Evolutionary conservation across 2,329 filamentous ascomycete species (phyloP), one percentile per base, ranked within the genome.

Genomic region (Cladosporium sp.): DNA sequence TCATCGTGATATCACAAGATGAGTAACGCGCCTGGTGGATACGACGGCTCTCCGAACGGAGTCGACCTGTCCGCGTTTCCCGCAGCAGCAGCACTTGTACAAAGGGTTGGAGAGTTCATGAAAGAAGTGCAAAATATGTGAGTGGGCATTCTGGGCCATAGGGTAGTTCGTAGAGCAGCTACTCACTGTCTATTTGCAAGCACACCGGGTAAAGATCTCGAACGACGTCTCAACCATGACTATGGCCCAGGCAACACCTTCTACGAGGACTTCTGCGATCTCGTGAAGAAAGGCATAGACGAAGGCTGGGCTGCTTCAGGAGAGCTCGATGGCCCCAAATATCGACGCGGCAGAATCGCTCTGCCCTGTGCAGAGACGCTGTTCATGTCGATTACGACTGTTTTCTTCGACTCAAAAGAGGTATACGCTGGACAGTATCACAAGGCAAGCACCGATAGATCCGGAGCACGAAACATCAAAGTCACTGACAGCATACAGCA

Each of bases 331-430:
- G 80, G 80, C 1, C 72, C 70, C 9, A 76, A 74, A 61, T 83
- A 82, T 61, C 76, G 73, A 19, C 70, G 73, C 11, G 73, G 72
- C 8, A 79, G 78, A 60, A 76, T 84, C 59, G 68, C 74, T 40
- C 62, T 76, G 5, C 82, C 82, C 1, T 74, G 69, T 2, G 69
- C 74, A 8, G 72, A 75, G 37, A 84, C 77, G 28, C 73, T 76
- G 20, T 84, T 74, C 68, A 80, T 83, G 67, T 80, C 77, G 64
- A 82, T 84, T 65, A 84, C 82, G 2, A 79, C 81, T 1, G 82
- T 84, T 17, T 84, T 82, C 65, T 83, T 84, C 76, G 74, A 82
- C n/a, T 78, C 74, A 30, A 74, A 77, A 5, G 75, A 72, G n/a
- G 17, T 57, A 34, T 82, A 78, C 64, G 69, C 70, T 4, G 81